Evolutionary conservation across 2,329 filamentous ascomycete genomes (phyloP).

Genomic region (Penicillium frequentans): DNA sequence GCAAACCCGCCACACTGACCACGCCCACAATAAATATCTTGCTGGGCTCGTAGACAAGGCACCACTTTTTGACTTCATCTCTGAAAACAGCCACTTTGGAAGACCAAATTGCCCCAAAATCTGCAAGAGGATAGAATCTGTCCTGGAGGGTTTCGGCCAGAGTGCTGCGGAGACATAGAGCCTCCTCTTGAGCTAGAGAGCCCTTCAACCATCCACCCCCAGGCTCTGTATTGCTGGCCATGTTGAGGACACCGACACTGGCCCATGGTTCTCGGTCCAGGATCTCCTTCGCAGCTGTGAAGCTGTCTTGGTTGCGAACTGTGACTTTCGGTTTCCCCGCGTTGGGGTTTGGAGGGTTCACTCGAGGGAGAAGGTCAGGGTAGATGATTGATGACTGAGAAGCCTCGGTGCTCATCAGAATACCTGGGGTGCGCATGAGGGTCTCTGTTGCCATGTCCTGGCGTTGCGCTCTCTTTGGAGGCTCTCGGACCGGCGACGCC

Average conservation of each 20-base stretch:
- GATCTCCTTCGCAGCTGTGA: slow-evolving; percentile 11
- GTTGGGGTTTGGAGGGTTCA: not conserved
- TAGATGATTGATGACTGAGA: slow-evolving; percentile 2
- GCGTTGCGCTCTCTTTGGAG: slow-evolving; percentile 11
- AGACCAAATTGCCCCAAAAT: slow-evolving; percentile 52
- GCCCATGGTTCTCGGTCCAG: slow-evolving; percentile 21
- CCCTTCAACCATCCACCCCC: slow-evolving; percentile 63
- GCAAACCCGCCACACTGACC: slow-evolving; percentile 56
- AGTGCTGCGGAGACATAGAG: slow-evolving; percentile 58
- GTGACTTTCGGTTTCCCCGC: slow-evolving; percentile 2
- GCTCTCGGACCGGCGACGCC: not conserved
- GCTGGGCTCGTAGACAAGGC: slow-evolving; percentile 8
- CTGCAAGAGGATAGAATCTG: slow-evolving; percentile 50
- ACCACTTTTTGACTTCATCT: slow-evolving; percentile 30
- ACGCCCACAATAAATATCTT: slow-evolving; percentile 52
- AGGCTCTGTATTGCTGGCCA: slow-evolving; percentile 55
- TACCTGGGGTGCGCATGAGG: not conserved
- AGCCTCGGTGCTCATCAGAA: slow-evolving; percentile 3
- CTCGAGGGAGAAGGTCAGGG: not conserved
- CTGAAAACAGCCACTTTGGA: slow-evolving; percentile 57
- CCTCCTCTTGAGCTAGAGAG: slow-evolving; percentile 62
- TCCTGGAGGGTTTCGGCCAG: slow-evolving; percentile 21
- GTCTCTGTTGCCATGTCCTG: slow-evolving; percentile 10
- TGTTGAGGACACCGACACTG: slow-evolving; percentile 53
- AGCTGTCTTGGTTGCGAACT: slow-evolving; percentile 11